Conservation (phyloP, 768 basidiomycete genomes). For the Termitomyces sp. region DNA sequence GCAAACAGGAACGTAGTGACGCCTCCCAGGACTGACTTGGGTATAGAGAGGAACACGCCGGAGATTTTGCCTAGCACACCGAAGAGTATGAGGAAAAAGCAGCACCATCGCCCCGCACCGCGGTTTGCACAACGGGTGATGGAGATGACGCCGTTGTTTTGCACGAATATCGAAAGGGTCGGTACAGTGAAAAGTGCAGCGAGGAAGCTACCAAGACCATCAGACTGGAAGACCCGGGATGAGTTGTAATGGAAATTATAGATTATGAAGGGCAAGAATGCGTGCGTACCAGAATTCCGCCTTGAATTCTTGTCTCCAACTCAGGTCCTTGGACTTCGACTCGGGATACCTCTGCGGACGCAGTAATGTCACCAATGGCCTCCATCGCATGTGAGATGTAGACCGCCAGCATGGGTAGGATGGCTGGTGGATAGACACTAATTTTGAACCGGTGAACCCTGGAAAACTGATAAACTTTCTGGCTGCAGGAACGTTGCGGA, state of each 20-base stretch:
- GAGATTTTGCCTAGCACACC: conserved; percentile 81
- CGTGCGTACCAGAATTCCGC: conserved; percentile 66
- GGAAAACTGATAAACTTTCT: neutral
- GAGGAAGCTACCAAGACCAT: conserved; percentile 78
- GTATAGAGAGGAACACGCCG: conserved; percentile 82
- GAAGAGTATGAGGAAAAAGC: conserved; percentile 74
- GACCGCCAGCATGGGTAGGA: conserved; percentile 41
- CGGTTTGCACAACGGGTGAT: conserved; percentile 85
- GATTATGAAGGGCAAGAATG: conserved; percentile 13
- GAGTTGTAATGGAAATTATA: conserved; percentile 38
- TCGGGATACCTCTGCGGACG: conserved; percentile 78
- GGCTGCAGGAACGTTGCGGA: neutral
- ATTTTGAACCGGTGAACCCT: conserved; percentile 80
- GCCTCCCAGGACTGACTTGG: conserved; percentile 77
- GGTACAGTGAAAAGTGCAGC: conserved; percentile 80
- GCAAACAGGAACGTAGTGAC: conserved; percentile 88
- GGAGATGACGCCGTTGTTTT: conserved; percentile 82
- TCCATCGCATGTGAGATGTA: conserved; percentile 72
- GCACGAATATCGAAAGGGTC: conserved; percentile 65
- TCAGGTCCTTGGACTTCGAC: conserved; percentile 69
- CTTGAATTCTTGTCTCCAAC: conserved; percentile 82
- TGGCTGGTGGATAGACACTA: conserved; percentile 68
- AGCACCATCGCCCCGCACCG: conserved; percentile 76
- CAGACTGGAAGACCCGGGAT: conserved; percentile 48
- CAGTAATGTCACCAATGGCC: conserved; percentile 82